phyloP scores from a whole-genome alignment of 345 rosid species.

The Salix dunnii region DNA sequence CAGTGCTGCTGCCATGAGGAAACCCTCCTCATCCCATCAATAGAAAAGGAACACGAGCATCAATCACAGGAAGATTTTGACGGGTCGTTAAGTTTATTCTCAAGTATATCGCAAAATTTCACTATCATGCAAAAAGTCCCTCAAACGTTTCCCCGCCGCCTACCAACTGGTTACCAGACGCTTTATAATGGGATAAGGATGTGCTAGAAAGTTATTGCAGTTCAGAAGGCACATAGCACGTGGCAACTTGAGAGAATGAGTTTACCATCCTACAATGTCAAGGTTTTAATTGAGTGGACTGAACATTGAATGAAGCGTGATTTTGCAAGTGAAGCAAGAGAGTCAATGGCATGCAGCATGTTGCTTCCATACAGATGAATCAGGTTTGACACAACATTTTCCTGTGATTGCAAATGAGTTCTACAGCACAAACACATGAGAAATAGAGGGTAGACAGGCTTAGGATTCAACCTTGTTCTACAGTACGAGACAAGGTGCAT shows the following conservation, averaged over 20 bases:
- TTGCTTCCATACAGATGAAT: background rate
- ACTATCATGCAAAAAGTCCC: too few relatives aligned
- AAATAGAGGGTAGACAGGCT: background rate
- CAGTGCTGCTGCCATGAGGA: background rate
- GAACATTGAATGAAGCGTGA: background rate
- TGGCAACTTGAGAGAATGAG: background rate
- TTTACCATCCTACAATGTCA: background rate
- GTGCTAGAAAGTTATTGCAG: background rate
- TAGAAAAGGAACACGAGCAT: background rate
- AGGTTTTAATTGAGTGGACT: background rate
- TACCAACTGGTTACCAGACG: background rate
- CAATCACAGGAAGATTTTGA: background rate
- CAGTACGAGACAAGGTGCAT: background rate
- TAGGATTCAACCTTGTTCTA: background rate
- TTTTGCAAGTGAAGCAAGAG: background rate
- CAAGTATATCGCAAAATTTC: background rate
- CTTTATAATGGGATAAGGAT: background rate
- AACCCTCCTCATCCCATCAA: background rate
- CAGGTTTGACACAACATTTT: background rate
- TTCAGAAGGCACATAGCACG: background rate
- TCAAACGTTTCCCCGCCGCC: too few relatives aligned
- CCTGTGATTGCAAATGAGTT: background rate
- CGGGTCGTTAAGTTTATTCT: background rate
- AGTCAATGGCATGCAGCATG: background rate
- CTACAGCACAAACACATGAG: background rate